Conservation (phyloP, 2,329 filamentous ascomycete genomes). For the Cytospora piceae region DNA sequence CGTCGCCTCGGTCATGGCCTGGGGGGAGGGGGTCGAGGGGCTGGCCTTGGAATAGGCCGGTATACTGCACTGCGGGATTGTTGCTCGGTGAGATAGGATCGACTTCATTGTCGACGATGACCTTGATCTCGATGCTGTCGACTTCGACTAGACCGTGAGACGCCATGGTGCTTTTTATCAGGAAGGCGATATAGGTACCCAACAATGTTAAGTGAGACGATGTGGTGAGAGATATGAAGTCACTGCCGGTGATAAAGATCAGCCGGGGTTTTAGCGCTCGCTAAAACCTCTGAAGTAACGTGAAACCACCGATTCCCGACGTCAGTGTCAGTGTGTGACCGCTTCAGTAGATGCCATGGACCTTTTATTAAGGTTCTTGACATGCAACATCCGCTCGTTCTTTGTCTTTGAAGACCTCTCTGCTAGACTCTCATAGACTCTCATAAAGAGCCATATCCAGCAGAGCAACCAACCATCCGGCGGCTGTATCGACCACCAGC, state of each 20-base stretch:
- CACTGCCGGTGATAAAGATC: background rate
- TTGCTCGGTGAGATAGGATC: slow-evolving; percentile 54
- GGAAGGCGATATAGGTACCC: too few relatives aligned
- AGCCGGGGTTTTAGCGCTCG: background rate
- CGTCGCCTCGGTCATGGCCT: slow-evolving; percentile 45
- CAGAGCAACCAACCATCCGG: too few relatives aligned
- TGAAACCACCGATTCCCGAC: background rate
- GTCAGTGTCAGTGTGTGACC: background rate
- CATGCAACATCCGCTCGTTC: background rate
- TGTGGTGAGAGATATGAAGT: background rate
- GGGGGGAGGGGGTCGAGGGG: slow-evolving; percentile 42
- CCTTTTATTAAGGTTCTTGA: background rate
- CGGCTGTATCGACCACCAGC: too few relatives aligned
- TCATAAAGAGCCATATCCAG: too few relatives aligned
- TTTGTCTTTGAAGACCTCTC: background rate
- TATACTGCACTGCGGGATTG: slow-evolving; percentile 46
- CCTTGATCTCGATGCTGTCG: slow-evolving; percentile 47
- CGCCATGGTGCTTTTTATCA: slow-evolving; percentile 3
- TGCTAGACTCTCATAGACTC: too few relatives aligned
- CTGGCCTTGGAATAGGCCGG: slow-evolving; percentile 47
- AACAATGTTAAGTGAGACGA: background rate
- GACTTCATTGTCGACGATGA: slow-evolving; percentile 59
- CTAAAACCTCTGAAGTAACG: background rate
- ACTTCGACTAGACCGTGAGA: slow-evolving; percentile 33
- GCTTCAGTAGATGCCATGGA: too few relatives aligned